Conservation (phyloP, 1,139 yeast genomes). For the Debaryomycetaceae sp. region DNA sequence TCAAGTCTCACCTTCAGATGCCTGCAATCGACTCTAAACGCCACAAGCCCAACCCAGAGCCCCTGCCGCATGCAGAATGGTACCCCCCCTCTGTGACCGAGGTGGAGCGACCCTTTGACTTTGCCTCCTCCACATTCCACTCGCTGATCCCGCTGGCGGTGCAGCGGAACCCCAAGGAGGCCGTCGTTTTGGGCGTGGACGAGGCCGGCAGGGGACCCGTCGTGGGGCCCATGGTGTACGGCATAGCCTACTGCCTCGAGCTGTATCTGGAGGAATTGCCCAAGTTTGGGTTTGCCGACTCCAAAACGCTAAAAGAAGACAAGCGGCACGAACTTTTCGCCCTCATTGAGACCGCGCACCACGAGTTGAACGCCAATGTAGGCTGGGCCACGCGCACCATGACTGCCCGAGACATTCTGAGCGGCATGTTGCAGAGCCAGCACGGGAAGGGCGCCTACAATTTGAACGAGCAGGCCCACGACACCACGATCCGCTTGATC, state of each 20-base stretch:
- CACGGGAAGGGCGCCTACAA: constrained; percentile 60
- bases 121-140: constrained; percentile 32
- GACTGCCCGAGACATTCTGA: constrained; percentile 82
- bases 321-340: constrained; percentile 60
- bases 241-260: constrained; percentile 70
- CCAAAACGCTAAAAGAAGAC: constrained; percentile 76
- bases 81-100: constrained; percentile 29
- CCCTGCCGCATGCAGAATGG: too few species aligned
- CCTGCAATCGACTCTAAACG: neutral
- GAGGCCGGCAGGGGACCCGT: constrained; percentile 99
- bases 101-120: constrained; percentile 21
- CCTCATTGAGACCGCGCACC: constrained; percentile 45
- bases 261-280: constrained; percentile 49
- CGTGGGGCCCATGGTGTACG: constrained; percentile 95
- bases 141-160: constrained; percentile 27
- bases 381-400: constrained; percentile 89
- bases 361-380: constrained; percentile 50
- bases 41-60: constrained; percentile 2
- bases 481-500: constrained; percentile 79
- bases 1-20: constrained; percentile 1
- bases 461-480: constrained; percentile 94
- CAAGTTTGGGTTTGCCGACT: constrained; percentile 83
- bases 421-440: constrained; percentile 74
- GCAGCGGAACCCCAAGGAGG: constrained; percentile 13
- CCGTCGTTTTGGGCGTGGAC: constrained; percentile 77